phyloP scores from a whole-genome alignment of 2,329 filamentous ascomycete species.

The Colletotrichum eleusines region DNA sequence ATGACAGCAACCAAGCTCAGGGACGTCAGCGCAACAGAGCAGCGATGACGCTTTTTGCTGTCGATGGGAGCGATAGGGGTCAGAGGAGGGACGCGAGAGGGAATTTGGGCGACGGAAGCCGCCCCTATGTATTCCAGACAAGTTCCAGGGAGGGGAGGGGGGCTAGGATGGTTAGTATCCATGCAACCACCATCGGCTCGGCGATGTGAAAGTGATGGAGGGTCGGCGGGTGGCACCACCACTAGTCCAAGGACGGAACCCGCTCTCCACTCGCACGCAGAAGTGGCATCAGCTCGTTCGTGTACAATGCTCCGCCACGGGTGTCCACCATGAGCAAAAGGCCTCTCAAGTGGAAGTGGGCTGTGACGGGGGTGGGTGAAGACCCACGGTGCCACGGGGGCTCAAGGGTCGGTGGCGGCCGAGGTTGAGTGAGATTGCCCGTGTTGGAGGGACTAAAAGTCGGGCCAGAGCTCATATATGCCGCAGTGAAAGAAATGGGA shows the following conservation, averaged over 20 bases:
- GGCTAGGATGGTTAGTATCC: background rate
- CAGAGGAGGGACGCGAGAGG: background rate
- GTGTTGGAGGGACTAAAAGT: conserved; percentile 7
- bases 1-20: conserved; percentile 5
- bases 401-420: conserved; percentile 24
- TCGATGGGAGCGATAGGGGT: background rate
- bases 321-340: conserved; percentile 1
- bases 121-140: conserved; percentile 22
- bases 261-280: conserved; percentile 14
- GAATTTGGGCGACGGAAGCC: background rate
- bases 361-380: background rate
- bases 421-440: conserved; percentile 14
- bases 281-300: conserved; percentile 17
- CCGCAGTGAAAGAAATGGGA: background rate
- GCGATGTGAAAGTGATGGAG: conserved; percentile 23
- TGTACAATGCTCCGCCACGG: conserved; percentile 10
- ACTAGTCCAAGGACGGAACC: conserved; percentile 16
- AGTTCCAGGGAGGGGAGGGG: background rate
- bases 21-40: background rate
- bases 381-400: conserved; percentile 23
- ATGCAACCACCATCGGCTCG: conserved; percentile 31
- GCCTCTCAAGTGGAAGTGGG: conserved; percentile 10
- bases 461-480: background rate
- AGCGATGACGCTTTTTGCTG: background rate
- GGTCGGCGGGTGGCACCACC: conserved; percentile 15